phyloP scores from a whole-genome alignment of 306 rosid species.

The Trichosanthes truncata region DNA sequence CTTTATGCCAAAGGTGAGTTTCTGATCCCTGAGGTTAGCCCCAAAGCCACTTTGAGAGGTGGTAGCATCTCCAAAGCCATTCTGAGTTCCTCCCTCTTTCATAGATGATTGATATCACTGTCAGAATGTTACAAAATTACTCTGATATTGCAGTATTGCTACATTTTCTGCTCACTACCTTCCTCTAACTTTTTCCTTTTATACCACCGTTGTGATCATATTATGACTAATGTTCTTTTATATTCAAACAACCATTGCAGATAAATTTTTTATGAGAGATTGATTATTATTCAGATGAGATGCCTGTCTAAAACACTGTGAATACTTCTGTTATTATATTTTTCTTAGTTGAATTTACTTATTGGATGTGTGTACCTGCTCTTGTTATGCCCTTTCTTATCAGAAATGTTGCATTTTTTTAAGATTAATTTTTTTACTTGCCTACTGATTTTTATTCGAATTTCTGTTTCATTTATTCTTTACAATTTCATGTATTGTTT shows the following conservation, averaged over 20 bases:
- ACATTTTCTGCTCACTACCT: neutral
- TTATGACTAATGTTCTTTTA: neutral
- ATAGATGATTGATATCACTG: neutral
- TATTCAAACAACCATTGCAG: neutral
- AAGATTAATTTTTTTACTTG: neutral
- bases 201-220: neutral
- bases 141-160: neutral
- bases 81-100: neutral
- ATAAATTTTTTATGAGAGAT: neutral
- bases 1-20: neutral
- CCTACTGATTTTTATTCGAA: neutral
- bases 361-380: neutral
- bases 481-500: conserved; percentile 11
- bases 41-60: neutral
- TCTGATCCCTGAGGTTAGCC: neutral
- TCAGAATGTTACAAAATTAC: neutral
- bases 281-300: neutral
- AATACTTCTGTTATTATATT: neutral
- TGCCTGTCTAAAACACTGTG: neutral
- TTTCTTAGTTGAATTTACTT: neutral
- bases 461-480: neutral
- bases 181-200: neutral
- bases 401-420: neutral
- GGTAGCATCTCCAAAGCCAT: neutral
- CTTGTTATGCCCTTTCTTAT: neutral